phyloP scores from a whole-genome alignment of 2,329 filamentous ascomycete genomes.

The Cephalotrichum gorgonifer region DNA sequence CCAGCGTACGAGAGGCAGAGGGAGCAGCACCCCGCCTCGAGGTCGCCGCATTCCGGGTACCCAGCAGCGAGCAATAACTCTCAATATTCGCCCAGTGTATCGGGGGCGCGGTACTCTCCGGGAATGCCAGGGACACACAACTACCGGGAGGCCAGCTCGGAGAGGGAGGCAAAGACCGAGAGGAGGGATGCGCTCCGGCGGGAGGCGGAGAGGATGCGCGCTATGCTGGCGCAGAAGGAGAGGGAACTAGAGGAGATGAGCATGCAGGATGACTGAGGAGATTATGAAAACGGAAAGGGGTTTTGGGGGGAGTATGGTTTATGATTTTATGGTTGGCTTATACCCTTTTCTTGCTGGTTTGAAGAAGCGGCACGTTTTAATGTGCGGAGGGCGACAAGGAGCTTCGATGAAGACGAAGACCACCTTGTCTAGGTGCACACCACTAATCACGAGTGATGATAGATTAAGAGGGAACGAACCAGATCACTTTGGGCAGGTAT shows the following conservation, averaged over 20 bases:
- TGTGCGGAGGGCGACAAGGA: too few relatives aligned
- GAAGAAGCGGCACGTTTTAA: too few relatives aligned
- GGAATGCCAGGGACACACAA: not conserved
- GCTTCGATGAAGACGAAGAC: too few relatives aligned
- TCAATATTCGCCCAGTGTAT: slow-evolving; percentile 4
- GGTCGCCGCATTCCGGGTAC: slow-evolving; percentile 8
- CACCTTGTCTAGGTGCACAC: too few relatives aligned
- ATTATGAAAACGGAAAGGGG: not conserved
- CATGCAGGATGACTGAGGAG: not conserved
- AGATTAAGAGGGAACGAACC: too few relatives aligned
- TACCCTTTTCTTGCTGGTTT: too few relatives aligned
- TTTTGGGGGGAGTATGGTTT: too few relatives aligned
- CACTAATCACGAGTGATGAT: too few relatives aligned
- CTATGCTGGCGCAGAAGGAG: slow-evolving; percentile 63
- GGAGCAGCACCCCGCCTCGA: not conserved
- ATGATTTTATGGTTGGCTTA: too few relatives aligned
- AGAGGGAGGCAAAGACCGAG: slow-evolving; percentile 36
- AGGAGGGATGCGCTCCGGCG: slow-evolving; percentile 55
- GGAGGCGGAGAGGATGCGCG: slow-evolving; percentile 68
- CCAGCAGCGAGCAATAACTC: slow-evolving; percentile 9
- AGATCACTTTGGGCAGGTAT: too few relatives aligned
- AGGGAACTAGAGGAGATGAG: slow-evolving; percentile 49
- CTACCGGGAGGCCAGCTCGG: slow-evolving; percentile 6
- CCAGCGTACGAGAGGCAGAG: not conserved
- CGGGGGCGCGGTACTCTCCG: slow-evolving; percentile 9